Conservation (phyloP, 1,284 basidiomycete genomes). For the Rhodotorula glutinis region DNA sequence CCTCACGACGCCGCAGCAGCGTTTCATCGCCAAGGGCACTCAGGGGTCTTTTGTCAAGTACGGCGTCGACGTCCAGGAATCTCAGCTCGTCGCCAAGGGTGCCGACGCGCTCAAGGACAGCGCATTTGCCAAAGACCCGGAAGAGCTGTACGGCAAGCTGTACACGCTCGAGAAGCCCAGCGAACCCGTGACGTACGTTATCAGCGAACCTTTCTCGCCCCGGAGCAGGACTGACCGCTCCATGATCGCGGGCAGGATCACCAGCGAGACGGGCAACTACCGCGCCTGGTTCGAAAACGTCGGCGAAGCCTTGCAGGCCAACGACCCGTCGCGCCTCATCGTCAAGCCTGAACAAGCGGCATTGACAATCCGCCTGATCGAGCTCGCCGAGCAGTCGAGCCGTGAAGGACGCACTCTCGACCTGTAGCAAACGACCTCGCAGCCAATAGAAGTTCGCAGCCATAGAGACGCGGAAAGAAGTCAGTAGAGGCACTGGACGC, state of each 20-base stretch:
- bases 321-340: constrained; percentile 54
- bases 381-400: constrained; percentile 64
- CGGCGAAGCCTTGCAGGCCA: constrained; percentile 54
- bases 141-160: constrained; percentile 43
- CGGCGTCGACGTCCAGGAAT: constrained; percentile 75
- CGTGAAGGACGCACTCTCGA: constrained; percentile 58
- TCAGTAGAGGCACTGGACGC: too few species aligned
- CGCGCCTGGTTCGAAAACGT: constrained; percentile 39
- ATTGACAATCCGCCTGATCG: constrained; percentile 67
- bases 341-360: constrained; percentile 70
- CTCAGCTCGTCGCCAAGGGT: constrained; percentile 48
- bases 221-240: too few species aligned
- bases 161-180: constrained; percentile 17
- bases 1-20: constrained; percentile 60
- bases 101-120: constrained; percentile 49
- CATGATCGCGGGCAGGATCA: constrained; percentile 5
- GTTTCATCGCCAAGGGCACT: constrained; percentile 59
- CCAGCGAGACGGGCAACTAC: constrained; percentile 19
- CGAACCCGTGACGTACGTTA: constrained; percentile 7
- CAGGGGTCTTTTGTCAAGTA: constrained; percentile 69
- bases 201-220: too few species aligned
- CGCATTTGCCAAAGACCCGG: constrained; percentile 60
- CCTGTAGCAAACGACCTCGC: constrained; percentile 35
- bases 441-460: too few species aligned
- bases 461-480: too few species aligned